Base-by-base conservation (phyloP, 129 eudicot species). In the Saposhnikovia divaricata region DNA sequence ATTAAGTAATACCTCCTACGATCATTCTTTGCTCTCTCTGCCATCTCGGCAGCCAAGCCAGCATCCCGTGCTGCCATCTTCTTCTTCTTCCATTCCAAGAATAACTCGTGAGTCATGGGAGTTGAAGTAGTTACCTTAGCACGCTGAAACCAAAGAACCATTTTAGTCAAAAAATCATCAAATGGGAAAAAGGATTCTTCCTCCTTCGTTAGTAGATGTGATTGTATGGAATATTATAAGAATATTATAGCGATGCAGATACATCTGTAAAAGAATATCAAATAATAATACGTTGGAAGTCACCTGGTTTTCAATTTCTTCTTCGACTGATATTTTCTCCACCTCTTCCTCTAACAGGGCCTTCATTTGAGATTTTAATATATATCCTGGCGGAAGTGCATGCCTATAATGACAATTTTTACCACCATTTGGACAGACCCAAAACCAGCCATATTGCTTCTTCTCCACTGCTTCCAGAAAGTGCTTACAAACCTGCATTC, bases 361-460 rank as follows among this genome's bases (percentile, higher is more conserved):
- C 87, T 94, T 94, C 98, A 94, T 91, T 86, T 94, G 98, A 63
- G 97, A 90, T 77, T 91, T 94, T 78, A 94, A 68, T 59, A 93
- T 45, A 78, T 91, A 93, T 59, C 97, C 97, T 1, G 98, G 97
- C 73, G 98, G 98, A 75, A 94, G 98, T 5, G 97, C 98, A 86
- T 94, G 98, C 82, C 98, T 90, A 79, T 94, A 94, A 28, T 87
- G 93, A 75, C 98, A 93, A 40, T 87, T 92, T 90, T 91, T 90
- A 73, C 93, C 91, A 80, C 97, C 97, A 85, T 94, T 94, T 23
- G 98, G 97, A 82, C 98, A 94, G 34, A 81, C 96, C 98, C 98
- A 94, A 76, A 94, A 94, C 97, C 98, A 94, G 77, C 98, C 98
- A 74, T 94, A 94, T 80, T 94, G 98, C 84, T 94, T 91, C 86